Conservation (phyloP, 495 filamentous ascomycete species). For the Lasiosphaeria ovina region DNA sequence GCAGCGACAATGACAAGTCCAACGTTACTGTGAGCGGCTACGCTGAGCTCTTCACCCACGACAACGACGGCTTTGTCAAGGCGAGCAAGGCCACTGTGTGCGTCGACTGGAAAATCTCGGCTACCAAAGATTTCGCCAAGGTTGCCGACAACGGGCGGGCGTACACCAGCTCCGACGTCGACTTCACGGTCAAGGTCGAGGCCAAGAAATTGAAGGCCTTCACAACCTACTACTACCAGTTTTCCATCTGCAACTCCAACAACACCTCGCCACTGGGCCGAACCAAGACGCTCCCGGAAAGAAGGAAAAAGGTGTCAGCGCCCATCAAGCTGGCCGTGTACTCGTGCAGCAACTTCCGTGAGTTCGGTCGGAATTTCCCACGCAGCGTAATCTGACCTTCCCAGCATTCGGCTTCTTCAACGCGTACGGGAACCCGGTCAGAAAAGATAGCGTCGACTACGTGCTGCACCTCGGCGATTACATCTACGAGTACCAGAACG, state of each 20-base stretch:
- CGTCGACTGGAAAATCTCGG: constrained; percentile 50
- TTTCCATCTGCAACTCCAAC: constrained; percentile 50
- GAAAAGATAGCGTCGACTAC: constrained; percentile 67
- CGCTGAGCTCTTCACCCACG: constrained; percentile 57
- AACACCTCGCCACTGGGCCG: constrained; percentile 47
- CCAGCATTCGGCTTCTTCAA: constrained; percentile 56
- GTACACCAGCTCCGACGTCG: constrained; percentile 65
- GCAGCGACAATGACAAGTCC: constrained; percentile 49
- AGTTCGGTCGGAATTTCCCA: constrained; percentile 19
- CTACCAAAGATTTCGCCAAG: constrained; percentile 35
- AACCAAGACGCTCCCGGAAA: constrained; percentile 53
- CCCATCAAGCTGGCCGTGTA: constrained; percentile 54
- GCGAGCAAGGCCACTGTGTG: constrained; percentile 57
- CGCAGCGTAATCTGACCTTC: constrained; percentile 10
- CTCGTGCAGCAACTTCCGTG: constrained; percentile 57
- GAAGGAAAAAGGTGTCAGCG: constrained; percentile 34
- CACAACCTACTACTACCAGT: constrained; percentile 61
- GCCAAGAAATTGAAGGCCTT: constrained; percentile 57
- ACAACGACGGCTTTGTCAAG: constrained; percentile 48
- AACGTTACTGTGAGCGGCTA: constrained; percentile 55
- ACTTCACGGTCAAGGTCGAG: constrained; percentile 70
- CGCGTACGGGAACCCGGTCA: constrained; percentile 61
- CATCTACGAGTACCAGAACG: constrained; percentile 62
- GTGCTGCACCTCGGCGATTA: constrained; percentile 67
- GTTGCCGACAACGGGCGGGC: constrained; percentile 37